These are phyloP conservation scores for Exidia glandulosa DNA, from an alignment of 768 basidiomycete genomes.

Conservation along the genomic window DNA sequence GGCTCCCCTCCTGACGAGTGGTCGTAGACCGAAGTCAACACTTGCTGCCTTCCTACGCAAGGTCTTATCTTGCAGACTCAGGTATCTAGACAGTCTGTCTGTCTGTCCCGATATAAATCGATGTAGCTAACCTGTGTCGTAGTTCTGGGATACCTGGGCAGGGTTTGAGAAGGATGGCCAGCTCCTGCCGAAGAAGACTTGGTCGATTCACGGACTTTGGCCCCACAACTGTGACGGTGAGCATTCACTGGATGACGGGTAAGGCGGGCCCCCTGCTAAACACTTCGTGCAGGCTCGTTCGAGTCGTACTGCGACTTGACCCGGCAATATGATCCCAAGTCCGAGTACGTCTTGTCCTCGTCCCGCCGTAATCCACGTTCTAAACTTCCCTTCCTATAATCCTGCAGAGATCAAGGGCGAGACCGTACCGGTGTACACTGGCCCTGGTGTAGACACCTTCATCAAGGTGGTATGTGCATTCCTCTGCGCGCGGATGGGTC, in stretches of 20 bases:
- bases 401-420: conserved; percentile 38
- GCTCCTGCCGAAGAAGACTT: conserved; percentile 49
- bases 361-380: no score
- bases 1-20: background rate
- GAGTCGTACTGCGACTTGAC: conserved; percentile 57
- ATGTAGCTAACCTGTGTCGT: background rate
- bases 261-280: conserved; percentile 47
- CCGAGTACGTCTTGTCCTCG: no score
- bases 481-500: background rate
- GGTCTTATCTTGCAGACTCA: conserved; percentile 60
- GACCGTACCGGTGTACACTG: conserved; percentile 41
- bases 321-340: conserved; percentile 50
- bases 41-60: conserved; percentile 54
- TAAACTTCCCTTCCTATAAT: no score
- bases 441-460: conserved; percentile 52
- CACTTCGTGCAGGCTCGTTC: conserved; percentile 58
- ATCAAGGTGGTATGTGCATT: conserved; percentile 35
- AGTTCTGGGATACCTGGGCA: conserved; percentile 54
- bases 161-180: conserved; percentile 52
- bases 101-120: background rate
- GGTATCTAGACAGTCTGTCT: background rate
- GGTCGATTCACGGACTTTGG: conserved; percentile 54
- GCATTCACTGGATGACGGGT: no score
- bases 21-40: conserved; percentile 18
- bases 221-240: background rate